Percentiles rank a stretch among this genome's conserved stretches.
Evolutionary conservation across 495 filamentous ascomycete genomes (phyloP).

Genomic region (Podospora anserina): DNA sequence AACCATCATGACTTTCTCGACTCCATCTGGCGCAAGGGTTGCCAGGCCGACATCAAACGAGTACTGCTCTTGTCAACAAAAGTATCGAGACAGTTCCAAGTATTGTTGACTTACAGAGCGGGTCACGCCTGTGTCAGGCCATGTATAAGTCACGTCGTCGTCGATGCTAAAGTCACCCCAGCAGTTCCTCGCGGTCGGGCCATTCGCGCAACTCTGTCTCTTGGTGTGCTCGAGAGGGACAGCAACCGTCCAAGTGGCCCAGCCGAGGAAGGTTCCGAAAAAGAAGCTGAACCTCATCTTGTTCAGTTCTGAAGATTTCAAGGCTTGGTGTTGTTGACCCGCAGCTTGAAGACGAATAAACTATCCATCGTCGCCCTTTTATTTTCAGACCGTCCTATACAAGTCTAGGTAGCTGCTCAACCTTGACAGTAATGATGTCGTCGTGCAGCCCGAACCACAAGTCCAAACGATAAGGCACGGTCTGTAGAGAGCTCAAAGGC

Average conservation of each 20-base stretch:
- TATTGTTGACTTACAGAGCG: constrained; percentile 33
- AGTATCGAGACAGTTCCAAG: constrained; percentile 40
- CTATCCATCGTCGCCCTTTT: neutral
- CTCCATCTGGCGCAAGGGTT: constrained; percentile 44
- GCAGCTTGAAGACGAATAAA: neutral
- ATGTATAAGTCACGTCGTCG: constrained; percentile 12
- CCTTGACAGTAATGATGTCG: neutral
- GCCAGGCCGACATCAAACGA: constrained; percentile 35
- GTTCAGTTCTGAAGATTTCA: neutral
- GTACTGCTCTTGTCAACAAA: constrained; percentile 41
- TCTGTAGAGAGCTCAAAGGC: neutral
- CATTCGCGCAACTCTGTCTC: constrained; percentile 17
- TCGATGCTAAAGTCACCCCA: constrained; percentile 22
- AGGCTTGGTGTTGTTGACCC: neutral
- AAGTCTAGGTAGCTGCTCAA: too few species aligned
- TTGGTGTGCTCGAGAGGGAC: neutral
- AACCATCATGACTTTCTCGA: constrained; percentile 40
- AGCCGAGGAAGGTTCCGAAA: neutral
- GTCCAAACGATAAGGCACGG: neutral
- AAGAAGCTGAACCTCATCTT: neutral
- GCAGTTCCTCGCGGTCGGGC: constrained; percentile 18
- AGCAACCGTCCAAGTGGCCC: neutral
- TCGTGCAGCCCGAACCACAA: neutral
- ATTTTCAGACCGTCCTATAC: neutral
- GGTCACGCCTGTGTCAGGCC: constrained; percentile 21